Evolutionary conservation across 225 moss, liverwort and hornwort species (phyloP), one percentile per base, ranked within the genome.

Genomic region (Lunularia cruciata): DNA sequence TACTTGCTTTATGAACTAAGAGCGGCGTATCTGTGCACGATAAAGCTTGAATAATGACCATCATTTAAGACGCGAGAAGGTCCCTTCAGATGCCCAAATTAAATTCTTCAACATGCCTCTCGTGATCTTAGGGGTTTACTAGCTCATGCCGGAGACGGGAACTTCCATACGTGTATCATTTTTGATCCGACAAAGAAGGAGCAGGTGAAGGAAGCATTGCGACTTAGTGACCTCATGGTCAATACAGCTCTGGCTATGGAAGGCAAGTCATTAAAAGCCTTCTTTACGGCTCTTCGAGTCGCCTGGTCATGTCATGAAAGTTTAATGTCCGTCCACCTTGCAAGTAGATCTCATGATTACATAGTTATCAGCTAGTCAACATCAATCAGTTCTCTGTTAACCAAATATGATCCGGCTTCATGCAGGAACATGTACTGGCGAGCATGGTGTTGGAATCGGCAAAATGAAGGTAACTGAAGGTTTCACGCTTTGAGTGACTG

Each of bases 61-160:
- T n/a, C n/a, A n/a, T n/a, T n/a, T n/a, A n/a, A n/a, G n/a, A n/a
- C n/a, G n/a, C n/a, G n/a, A n/a, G n/a, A n/a, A n/a, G n/a, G n/a
- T n/a, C n/a, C n/a, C n/a, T n/a, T n/a, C n/a, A n/a, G n/a, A n/a
- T n/a, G n/a, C n/a, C n/a, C n/a, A n/a, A n/a, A n/a, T n/a, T n/a
- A n/a, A n/a, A n/a, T n/a, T n/a, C n/a, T 38, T 42, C 63, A 20
- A 49, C 14, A n/a, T 39, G 6, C 32, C 47, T 22, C 57, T 46
- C 46, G 25, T 14, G 26, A 23, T 72, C 68, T 66, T 90, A 92
- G 95, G 77, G 67, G 82, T 48, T 79, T 98, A 34, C 28, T 98
- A 49, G 84, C 91, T 64, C 98, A 98, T 83, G 98, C 98, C 56
- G 98, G 98, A 56, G 98, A 98, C 70, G 98, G 98, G 5, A 98